Evolutionary conservation across 2,329 filamentous ascomycete genomes (phyloP).

Genomic region (Furcasterigmium sp.): DNA sequence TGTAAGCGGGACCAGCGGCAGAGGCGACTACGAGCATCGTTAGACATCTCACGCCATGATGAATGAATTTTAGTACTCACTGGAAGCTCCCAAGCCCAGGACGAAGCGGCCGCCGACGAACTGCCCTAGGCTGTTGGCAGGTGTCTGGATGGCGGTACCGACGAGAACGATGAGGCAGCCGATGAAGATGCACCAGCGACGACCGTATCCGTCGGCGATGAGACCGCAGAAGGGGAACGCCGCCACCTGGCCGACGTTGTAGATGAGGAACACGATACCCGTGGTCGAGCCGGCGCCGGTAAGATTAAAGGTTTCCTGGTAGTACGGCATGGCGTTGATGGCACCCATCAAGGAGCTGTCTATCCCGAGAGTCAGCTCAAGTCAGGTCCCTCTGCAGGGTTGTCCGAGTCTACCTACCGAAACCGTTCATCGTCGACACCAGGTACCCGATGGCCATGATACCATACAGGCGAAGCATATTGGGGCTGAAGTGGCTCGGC

Average conservation of each 20-base stretch:
- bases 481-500: conserved; percentile 23
- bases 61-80: too few species aligned
- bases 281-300: conserved; percentile 36
- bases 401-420: conserved; percentile 11
- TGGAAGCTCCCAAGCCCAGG: conserved; percentile 50
- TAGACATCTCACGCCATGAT: too few species aligned
- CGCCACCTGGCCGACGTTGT: conserved; percentile 41
- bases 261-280: conserved; percentile 38
- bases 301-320: conserved; percentile 38
- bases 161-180: conserved; percentile 41
- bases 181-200: conserved; percentile 44
- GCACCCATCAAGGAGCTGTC: conserved; percentile 34
- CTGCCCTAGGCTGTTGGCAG: conserved; percentile 35
- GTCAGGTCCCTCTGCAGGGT: not conserved
- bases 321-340: conserved; percentile 41
- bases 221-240: conserved; percentile 43
- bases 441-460: conserved; percentile 20
- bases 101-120: conserved; percentile 39
- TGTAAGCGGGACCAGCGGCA: conserved; percentile 56
- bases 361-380: not conserved
- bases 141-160: conserved; percentile 38
- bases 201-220: conserved; percentile 42
- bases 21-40: too few species aligned
- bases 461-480: conserved; percentile 24
- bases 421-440: conserved; percentile 23